These are phyloP conservation scores for Astrephomene gubernaculifera DNA, from an alignment of 139 green algal genomes.

Conservation along the genomic window DNA sequence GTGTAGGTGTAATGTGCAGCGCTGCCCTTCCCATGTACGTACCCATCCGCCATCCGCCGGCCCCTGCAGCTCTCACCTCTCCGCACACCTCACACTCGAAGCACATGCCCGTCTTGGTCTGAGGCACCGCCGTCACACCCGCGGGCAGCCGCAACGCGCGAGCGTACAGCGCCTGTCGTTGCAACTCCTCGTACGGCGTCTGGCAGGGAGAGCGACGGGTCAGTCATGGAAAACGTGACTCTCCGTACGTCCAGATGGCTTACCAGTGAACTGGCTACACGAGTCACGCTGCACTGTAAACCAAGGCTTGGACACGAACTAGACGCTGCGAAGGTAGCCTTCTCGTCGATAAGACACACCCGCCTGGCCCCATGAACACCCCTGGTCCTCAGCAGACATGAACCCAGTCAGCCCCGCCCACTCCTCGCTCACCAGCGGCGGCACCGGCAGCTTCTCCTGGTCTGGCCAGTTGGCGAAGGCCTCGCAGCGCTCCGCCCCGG, in stretches of 20 bases:
- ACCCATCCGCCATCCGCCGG: neutral
- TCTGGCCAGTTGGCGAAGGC: constrained; percentile 64
- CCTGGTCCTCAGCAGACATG: too few species aligned
- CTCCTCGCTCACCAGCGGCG: constrained; percentile 56
- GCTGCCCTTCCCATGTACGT: too few species aligned
- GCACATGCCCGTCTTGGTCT: constrained; percentile 39
- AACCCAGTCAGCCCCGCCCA: too few species aligned
- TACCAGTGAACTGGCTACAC: too few species aligned
- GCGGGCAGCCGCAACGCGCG: constrained; percentile 62
- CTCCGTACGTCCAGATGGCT: neutral
- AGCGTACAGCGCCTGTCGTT: constrained; percentile 40
- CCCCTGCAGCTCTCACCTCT: constrained; percentile 44
- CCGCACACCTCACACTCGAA: constrained; percentile 75
- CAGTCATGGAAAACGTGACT: neutral
- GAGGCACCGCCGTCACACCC: constrained; percentile 45
- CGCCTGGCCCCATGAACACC: too few species aligned
- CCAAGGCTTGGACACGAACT: too few species aligned
- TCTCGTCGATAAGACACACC: too few species aligned
- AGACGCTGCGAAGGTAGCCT: too few species aligned
- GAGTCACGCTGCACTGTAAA: too few species aligned
- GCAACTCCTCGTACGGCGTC: constrained; percentile 59
- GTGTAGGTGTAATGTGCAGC: neutral
- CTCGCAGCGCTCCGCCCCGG: constrained; percentile 60
- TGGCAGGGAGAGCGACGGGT: constrained; percentile 29
- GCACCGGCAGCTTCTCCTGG: constrained; percentile 35